These are phyloP conservation scores for Posidonia oceanica DNA, from an alignment of 116 monocot genomes.

Conservation along the genomic window DNA sequence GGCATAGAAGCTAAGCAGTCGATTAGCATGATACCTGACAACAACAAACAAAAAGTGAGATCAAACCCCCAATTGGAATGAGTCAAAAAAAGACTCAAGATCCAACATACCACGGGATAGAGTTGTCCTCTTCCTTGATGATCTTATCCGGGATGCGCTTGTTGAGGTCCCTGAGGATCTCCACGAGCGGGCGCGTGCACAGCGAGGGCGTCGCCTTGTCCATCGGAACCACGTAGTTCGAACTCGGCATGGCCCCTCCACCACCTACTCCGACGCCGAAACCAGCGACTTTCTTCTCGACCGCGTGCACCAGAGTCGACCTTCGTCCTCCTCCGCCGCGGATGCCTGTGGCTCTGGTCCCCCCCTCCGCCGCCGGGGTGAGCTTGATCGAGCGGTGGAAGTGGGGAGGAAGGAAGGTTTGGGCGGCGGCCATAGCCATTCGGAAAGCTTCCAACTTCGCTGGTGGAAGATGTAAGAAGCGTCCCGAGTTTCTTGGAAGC, in stretches of 20 bases:
- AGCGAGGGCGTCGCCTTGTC: not conserved
- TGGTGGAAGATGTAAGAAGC: too few species aligned
- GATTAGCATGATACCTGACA: conserved; percentile 63
- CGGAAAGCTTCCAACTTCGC: too few species aligned
- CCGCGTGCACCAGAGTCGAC: not conserved
- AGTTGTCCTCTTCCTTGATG: conserved; percentile 31
- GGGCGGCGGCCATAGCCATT: not conserved
- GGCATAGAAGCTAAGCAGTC: conserved; percentile 72
- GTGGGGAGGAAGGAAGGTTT: not conserved
- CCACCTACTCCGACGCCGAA: not conserved
- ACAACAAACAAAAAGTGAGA: conserved; percentile 1
- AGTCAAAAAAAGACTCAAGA: not conserved
- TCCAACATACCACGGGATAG: conserved; percentile 52
- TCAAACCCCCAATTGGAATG: not conserved
- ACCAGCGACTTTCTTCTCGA: not conserved
- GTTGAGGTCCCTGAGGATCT: conserved; percentile 78
- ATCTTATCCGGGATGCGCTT: conserved; percentile 74
- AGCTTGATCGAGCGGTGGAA: not conserved
- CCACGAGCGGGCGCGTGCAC: conserved; percentile 34
- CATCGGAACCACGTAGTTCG: conserved; percentile 10
- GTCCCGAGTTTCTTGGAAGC: too few species aligned
- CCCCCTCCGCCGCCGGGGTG: not conserved
- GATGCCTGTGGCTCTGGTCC: not conserved
- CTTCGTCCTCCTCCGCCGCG: not conserved
- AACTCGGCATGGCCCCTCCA: not conserved